phyloP scores from a whole-genome alignment of 2,329 filamentous ascomycete genomes.

The Pseudogymnoascus sp. region DNA sequence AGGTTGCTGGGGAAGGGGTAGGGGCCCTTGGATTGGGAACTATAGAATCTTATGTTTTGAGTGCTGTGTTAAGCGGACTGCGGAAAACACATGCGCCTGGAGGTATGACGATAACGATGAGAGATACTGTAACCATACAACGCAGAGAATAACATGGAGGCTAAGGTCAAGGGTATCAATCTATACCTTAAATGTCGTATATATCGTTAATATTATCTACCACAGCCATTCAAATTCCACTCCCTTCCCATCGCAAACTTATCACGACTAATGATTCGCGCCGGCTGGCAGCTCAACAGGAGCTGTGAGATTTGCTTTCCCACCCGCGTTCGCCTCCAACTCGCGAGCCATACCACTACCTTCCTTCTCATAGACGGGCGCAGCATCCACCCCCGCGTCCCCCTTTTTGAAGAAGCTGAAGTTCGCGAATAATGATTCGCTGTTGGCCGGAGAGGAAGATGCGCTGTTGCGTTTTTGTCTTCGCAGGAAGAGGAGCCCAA shows the following conservation, averaged over 20 bases:
- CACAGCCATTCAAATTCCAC: not conserved
- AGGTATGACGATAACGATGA: no score
- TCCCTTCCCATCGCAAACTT: not conserved
- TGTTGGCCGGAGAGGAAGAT: not conserved
- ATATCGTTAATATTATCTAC: not conserved
- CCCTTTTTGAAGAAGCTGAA: not conserved
- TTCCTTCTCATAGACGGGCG: not conserved
- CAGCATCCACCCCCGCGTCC: not conserved
- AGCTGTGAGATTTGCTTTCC: not conserved
- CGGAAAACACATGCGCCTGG: no score
- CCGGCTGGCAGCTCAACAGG: not conserved
- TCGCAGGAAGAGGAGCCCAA: constrained; percentile 15
- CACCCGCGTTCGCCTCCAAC: not conserved
- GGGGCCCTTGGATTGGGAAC: not conserved
- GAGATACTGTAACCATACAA: not conserved
- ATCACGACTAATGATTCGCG: not conserved
- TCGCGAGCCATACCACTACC: not conserved
- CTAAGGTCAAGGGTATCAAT: not conserved
- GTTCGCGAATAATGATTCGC: not conserved
- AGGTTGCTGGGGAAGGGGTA: not conserved
- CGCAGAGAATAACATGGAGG: not conserved
- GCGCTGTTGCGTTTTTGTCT: not conserved
- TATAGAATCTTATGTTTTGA: not conserved
- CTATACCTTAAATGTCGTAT: not conserved
- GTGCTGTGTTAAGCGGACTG: not conserved